These are phyloP conservation scores for Cymbopogon citratus DNA, from an alignment of 176 grass and related monocot genomes.

Conservation along the genomic window DNA sequence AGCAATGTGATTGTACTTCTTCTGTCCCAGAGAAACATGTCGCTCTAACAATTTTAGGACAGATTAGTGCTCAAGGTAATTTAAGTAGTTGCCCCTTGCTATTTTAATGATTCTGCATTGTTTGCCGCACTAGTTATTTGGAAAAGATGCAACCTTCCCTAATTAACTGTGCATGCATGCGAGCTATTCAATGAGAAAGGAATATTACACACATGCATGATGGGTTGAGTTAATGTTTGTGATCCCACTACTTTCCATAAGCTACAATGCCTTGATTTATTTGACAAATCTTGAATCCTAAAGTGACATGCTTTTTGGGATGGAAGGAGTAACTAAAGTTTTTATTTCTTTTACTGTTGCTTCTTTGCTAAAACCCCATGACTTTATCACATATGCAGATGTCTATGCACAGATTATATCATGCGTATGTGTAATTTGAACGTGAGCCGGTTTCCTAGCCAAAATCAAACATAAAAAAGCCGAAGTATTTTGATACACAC, in stretches of 20 bases:
- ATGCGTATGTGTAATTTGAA: not conserved
- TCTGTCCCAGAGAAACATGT: not conserved
- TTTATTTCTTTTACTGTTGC: not conserved
- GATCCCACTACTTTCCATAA: not conserved
- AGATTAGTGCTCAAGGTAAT: not conserved
- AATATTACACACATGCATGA: not conserved
- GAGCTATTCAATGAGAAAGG: not conserved
- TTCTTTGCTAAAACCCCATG: not conserved
- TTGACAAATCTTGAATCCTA: not conserved
- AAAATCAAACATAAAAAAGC: not conserved
- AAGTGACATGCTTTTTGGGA: not conserved
- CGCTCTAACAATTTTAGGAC: not conserved
- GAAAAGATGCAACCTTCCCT: not conserved
- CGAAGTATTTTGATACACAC: not conserved
- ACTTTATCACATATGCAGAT: conserved; percentile 13
- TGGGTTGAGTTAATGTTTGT: not conserved
- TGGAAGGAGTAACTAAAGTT: not conserved
- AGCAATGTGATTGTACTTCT: not conserved
- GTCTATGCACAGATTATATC: conserved; percentile 3
- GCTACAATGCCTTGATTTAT: not conserved
- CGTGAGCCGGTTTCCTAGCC: not conserved
- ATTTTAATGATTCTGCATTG: not conserved
- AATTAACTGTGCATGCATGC: not conserved
- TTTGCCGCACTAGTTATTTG: not conserved
- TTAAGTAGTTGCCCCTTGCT: not conserved